Evolutionary conservation across 192 early-diverging fungal genomes (phyloP).

Genomic region (Lunasporangiospora selenospora): DNA sequence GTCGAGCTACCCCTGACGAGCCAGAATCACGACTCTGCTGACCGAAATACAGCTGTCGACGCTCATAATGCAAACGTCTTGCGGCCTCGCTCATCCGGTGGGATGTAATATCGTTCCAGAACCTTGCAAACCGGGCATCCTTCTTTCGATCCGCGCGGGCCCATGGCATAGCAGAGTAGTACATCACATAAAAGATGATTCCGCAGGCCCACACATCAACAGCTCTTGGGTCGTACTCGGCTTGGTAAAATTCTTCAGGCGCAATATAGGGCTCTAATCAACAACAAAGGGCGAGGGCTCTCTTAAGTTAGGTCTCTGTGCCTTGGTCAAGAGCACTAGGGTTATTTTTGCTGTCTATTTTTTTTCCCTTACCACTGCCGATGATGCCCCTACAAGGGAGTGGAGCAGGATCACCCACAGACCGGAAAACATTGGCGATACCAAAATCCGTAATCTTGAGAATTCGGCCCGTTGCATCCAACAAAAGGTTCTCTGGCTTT

Average conservation of each 20-base stretch:
- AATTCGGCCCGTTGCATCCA: conserved; percentile 59
- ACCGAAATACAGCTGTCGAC: neutral
- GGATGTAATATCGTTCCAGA: conserved; percentile 12
- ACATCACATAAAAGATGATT: conserved; percentile 41
- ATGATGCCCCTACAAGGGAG: conserved; percentile 73
- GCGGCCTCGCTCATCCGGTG: conserved; percentile 19
- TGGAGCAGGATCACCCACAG: conserved; percentile 62
- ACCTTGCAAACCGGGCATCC: conserved; percentile 20
- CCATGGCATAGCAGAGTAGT: conserved; percentile 44
- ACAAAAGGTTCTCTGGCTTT: conserved; percentile 83
- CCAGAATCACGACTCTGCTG: neutral
- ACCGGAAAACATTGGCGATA: conserved; percentile 71
- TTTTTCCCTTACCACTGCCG: conserved; percentile 71
- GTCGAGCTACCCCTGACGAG: neutral
- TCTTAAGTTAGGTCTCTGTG: too few relatives aligned
- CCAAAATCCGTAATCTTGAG: conserved; percentile 90
- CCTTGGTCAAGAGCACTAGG: too few relatives aligned
- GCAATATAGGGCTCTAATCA: conserved; percentile 84
- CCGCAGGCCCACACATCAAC: conserved; percentile 55
- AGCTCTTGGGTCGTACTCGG: conserved; percentile 74
- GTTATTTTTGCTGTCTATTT: too few relatives aligned
- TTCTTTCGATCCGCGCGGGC: conserved; percentile 35
- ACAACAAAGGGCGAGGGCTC: too few relatives aligned
- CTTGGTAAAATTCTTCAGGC: conserved; percentile 68
- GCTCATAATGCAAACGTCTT: conserved; percentile 16